A percentile compares a stretch with the other conserved stretches of the same genome.
Conservation (phyloP, 345 rosid species). For the Linum trigynum region DNA sequence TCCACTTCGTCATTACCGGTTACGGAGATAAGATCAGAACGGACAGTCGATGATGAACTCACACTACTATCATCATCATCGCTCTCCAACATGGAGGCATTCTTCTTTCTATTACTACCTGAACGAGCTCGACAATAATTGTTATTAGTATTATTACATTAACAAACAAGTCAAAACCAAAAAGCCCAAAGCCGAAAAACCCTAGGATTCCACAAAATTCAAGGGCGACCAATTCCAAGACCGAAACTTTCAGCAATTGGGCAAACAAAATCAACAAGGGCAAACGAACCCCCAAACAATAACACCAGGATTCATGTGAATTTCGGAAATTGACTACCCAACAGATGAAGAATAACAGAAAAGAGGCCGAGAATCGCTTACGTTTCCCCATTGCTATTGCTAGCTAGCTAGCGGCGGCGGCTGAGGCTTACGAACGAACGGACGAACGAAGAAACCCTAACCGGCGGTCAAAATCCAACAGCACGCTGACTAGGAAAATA, state of each 20-base stretch:
- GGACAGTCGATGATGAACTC: conserved; percentile 60
- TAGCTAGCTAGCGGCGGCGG: conserved; percentile 10
- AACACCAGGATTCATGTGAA: background rate
- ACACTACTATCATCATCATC: conserved; percentile 78
- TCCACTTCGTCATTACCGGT: conserved; percentile 50
- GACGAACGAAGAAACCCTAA: background rate
- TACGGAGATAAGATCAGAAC: conserved; percentile 45
- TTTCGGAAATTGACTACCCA: conserved; percentile 1
- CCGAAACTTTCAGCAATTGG: background rate
- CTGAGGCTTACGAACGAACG: too few species aligned
- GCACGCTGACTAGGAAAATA: conserved; percentile 32
- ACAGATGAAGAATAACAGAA: background rate
- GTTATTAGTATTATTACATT: background rate
- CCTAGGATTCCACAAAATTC: background rate
- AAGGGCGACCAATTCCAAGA: background rate
- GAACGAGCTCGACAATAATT: background rate
- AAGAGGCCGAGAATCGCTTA: conserved; percentile 20
- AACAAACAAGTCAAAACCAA: background rate
- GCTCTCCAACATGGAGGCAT: conserved; percentile 48
- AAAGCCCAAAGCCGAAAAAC: too few species aligned
- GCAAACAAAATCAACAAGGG: background rate
- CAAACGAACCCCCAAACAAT: background rate
- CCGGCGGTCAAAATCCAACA: conserved; percentile 20
- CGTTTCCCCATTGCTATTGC: conserved; percentile 54
- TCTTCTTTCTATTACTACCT: conserved; percentile 47